Evolutionary conservation across 2,329 filamentous ascomycete genomes (phyloP).

Genomic region (Verruconis gallopava): DNA sequence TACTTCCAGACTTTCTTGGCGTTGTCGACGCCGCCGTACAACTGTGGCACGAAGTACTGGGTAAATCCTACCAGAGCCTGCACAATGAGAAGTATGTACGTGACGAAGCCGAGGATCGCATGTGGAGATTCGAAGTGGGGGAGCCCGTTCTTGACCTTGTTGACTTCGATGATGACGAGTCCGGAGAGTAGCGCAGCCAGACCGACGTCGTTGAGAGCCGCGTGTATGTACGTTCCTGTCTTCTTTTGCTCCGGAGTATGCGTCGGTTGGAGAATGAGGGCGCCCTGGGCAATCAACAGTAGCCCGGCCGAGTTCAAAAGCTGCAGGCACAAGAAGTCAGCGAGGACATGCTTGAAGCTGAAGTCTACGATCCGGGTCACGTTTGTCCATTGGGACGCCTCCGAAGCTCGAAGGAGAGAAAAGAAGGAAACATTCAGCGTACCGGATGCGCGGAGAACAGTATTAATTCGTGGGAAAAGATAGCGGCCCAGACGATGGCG

Average conservation of each 20-base stretch:
- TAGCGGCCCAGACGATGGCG: conserved; percentile 62
- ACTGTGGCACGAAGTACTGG: conserved; percentile 59
- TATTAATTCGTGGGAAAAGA: conserved; percentile 58
- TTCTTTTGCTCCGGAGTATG: conserved; percentile 62
- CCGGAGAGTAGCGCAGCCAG: conserved; percentile 50
- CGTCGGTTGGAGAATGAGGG: conserved; percentile 80
- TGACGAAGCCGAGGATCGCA: conserved; percentile 67
- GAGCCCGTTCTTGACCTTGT: conserved; percentile 59
- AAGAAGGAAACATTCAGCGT: conserved; percentile 28
- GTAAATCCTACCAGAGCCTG: conserved; percentile 73
- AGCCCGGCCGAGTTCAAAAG: conserved; percentile 48
- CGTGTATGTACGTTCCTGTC: conserved; percentile 51
- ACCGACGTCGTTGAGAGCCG: conserved; percentile 53
- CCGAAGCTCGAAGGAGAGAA: too few species aligned
- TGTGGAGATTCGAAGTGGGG: conserved; percentile 70
- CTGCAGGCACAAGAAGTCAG: conserved; percentile 16
- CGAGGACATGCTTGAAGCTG: too few species aligned
- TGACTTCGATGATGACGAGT: conserved; percentile 62
- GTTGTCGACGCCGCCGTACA: conserved; percentile 68
- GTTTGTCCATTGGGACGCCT: too few species aligned
- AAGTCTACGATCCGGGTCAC: too few species aligned
- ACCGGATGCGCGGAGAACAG: conserved; percentile 86
- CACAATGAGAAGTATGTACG: conserved; percentile 53
- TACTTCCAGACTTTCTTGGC: conserved; percentile 85
- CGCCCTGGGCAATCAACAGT: conserved; percentile 63